Base-by-base conservation (phyloP, 2,329 filamentous ascomycete genomes). In the Venturiaceae sp. region DNA sequence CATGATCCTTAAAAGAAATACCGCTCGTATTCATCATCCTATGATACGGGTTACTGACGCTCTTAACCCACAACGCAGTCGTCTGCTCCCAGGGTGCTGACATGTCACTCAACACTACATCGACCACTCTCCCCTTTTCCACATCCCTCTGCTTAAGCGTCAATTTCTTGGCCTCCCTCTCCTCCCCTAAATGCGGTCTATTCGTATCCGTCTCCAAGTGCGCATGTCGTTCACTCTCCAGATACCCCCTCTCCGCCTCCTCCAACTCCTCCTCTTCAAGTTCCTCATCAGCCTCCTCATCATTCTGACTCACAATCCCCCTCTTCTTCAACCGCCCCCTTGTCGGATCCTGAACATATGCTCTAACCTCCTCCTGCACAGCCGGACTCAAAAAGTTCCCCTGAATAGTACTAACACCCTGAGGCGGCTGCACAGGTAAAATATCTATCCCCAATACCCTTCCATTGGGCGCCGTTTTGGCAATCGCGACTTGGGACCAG, bases 21-120 rank as follows among this genome's bases (percentile, higher is more conserved):
- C 94, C 94, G 75, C 88, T 96, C 66, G 92, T 96, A 75, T 99
- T 99, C 91, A 96, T 96, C 87, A 99, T 87, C 94, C 94, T 99
- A 41, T 37, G 30, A 19, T 95, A 94, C 64, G 91, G 90, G 83
- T 94, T 88, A 92, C 86, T 95, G 83, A 96, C 82, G 79, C 86
- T 95, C 77, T 84, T 90, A 78, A 88, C 86, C 77, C 83, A 86
- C 77, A 88, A 91, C 68, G 86, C 87, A 68, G 80, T 80, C 57
- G 83, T 88, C 77, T 89, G 88, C 67, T 84, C 80, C 91, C 91
- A 96, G 87, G 94, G 92, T 81, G 81, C 92, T 83, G 86, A 99
- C 94, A 99, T 99, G 82, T 99, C 94, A 84, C 90, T 96, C 70
- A 99, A 78, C 70, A 99, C 90, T 69, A 99, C 83, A 75, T 97